Conservation (phyloP, 306 rosid genomes). For the Ochetophila trinervis region DNA sequence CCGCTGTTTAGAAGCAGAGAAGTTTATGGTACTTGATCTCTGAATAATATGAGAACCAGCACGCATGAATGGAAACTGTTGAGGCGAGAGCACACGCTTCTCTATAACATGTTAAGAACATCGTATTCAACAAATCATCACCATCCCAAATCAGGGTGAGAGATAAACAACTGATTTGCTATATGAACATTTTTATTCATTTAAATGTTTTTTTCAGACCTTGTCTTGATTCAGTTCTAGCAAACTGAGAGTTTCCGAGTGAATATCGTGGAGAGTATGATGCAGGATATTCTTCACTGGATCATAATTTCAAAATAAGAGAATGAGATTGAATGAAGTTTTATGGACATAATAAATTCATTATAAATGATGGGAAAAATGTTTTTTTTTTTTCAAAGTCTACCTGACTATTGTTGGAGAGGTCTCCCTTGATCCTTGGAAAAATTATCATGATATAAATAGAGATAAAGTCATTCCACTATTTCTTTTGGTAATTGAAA, state of each 20-base stretch:
- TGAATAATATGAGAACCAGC: conserved; percentile 28
- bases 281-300: conserved; percentile 20
- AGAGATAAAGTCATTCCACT: background rate
- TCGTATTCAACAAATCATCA: background rate
- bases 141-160: background rate
- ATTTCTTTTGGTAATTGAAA: background rate
- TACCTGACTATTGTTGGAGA: conserved; percentile 34
- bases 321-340: conserved; percentile 2
- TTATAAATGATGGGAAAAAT: background rate
- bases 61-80: conserved; percentile 18
- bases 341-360: background rate
- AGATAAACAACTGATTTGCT: background rate
- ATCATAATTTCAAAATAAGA: background rate
- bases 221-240: conserved; percentile 13
- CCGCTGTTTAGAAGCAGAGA: conserved; percentile 19
- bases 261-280: conserved; percentile 21
- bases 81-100: conserved; percentile 24
- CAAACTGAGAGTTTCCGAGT: conserved; percentile 20
- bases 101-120: conserved; percentile 14
- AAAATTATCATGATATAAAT: background rate
- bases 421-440: conserved; percentile 12
- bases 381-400: background rate
- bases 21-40: conserved; percentile 26
- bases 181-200: too few species aligned
- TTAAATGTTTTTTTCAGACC: conserved; percentile 24